Percentiles rank a stretch among this genome's conserved stretches.
phyloP scores from a whole-genome alignment of 1,139 yeast species.

The Debaryomycetaceae sp. region DNA sequence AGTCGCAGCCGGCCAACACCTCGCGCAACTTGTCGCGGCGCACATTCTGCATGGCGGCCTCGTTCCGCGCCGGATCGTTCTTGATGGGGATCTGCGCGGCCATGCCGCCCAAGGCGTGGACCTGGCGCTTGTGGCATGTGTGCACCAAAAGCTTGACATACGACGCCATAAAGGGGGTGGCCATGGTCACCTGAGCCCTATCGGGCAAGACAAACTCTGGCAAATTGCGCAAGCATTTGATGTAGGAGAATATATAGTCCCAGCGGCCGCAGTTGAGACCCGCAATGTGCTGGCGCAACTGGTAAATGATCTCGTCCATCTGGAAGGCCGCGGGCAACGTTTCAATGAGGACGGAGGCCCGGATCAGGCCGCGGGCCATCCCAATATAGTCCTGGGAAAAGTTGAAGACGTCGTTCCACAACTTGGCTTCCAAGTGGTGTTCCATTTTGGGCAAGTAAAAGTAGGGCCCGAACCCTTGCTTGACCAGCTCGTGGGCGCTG shows the following conservation, averaged over 20 bases:
- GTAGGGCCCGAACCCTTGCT: slow-evolving; percentile 17
- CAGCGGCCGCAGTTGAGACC: slow-evolving; percentile 23
- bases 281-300: slow-evolving; percentile 17
- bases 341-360: slow-evolving; percentile 21
- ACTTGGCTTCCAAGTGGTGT: slow-evolving; percentile 19
- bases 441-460: slow-evolving; percentile 22
- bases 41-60: slow-evolving; percentile 16
- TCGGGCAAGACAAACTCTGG: slow-evolving; percentile 15
- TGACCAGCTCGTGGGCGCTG: slow-evolving; percentile 13
- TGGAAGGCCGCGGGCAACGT: slow-evolving; percentile 22
- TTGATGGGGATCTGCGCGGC: slow-evolving; percentile 22
- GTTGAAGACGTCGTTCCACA: slow-evolving; percentile 20
- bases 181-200: slow-evolving; percentile 17
- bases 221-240: slow-evolving; percentile 16
- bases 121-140: slow-evolving; percentile 19
- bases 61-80: slow-evolving; percentile 14
- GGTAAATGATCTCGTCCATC: slow-evolving; percentile 21
- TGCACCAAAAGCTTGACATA: slow-evolving; percentile 17
- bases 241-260: slow-evolving; percentile 20
- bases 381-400: slow-evolving; percentile 14
- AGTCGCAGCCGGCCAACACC: slow-evolving; percentile 67
- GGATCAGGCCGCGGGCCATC: slow-evolving; percentile 16
- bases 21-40: slow-evolving; percentile 37
- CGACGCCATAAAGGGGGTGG: slow-evolving; percentile 17
- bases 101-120: slow-evolving; percentile 22